phyloP scores from a whole-genome alignment of 2,329 filamentous ascomycete genomes.

The Colletotrichum sp. region DNA sequence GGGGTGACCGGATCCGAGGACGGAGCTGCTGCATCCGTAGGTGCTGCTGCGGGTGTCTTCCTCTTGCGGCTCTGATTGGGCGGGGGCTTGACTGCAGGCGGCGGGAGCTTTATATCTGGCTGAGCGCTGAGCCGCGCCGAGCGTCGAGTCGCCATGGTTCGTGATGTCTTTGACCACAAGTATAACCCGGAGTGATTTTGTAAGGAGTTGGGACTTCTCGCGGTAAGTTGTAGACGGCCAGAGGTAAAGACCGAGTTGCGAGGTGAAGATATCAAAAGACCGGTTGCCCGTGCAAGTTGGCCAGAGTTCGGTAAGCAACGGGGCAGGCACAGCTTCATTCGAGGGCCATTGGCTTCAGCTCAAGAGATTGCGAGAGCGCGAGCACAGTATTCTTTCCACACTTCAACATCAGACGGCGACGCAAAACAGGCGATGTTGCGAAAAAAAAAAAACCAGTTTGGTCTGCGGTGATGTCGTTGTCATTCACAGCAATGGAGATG shows the following conservation, averaged over 20 bases:
- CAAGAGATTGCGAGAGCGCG: neutral
- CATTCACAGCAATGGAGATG: neutral
- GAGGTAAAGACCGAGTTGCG: neutral
- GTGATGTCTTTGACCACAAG: neutral
- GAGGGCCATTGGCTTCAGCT: neutral
- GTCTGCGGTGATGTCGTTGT: neutral
- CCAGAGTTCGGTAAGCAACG: neutral
- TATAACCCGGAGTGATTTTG: neutral
- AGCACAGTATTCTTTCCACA: too few species aligned
- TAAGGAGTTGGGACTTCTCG: neutral
- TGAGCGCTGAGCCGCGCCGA: slow-evolving; percentile 47
- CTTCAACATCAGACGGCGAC: neutral
- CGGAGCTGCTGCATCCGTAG: slow-evolving; percentile 21
- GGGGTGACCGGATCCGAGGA: slow-evolving; percentile 31
- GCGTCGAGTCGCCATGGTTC: slow-evolving; percentile 33
- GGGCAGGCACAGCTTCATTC: neutral
- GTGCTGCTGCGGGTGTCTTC: slow-evolving; percentile 26
- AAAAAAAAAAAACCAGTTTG: neutral
- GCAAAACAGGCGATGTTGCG: neutral
- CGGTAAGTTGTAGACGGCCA: neutral
- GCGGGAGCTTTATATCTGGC: slow-evolving; percentile 18
- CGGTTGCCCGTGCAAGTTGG: neutral
- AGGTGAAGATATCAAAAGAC: neutral
- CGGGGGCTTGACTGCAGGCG: slow-evolving; percentile 25
- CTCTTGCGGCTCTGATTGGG: slow-evolving; percentile 36